These are phyloP conservation scores for Ganoderma leucocontextum DNA, from an alignment of 1,284 basidiomycete species.

Conservation along the genomic window DNA sequence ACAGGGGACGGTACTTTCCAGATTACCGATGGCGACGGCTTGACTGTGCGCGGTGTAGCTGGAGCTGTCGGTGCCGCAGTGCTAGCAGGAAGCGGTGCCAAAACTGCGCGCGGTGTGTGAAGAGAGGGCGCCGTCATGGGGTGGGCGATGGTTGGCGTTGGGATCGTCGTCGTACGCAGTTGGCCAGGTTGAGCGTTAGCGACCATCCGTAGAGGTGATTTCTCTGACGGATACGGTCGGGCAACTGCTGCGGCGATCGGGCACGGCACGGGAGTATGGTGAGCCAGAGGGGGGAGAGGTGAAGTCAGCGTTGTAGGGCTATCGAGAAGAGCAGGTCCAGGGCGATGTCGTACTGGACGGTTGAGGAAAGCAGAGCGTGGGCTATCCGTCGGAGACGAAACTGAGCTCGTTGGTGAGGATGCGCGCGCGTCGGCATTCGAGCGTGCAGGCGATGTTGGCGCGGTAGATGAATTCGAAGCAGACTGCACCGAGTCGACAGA, in stretches of 20 bases:
- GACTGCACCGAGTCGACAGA: constrained; percentile 5
- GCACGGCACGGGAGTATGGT: constrained; percentile 11
- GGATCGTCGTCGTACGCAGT: constrained; percentile 15
- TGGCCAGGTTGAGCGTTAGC: constrained; percentile 20
- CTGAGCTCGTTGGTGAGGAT: constrained; percentile 10
- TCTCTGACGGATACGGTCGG: constrained; percentile 31
- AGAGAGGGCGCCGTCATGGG: background rate
- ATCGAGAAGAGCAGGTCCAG: constrained; percentile 13
- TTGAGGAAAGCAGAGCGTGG: constrained; percentile 36
- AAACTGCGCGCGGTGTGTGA: background rate
- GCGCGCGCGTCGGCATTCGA: constrained; percentile 15
- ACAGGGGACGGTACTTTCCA: constrained; percentile 30
- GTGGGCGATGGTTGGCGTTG: constrained; percentile 8
- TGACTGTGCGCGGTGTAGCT: constrained; percentile 11
- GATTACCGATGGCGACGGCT: constrained; percentile 26
- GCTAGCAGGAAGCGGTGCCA: background rate
- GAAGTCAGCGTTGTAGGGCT: constrained; percentile 17
- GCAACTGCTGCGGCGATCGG: background rate
- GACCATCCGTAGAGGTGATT: constrained; percentile 24
- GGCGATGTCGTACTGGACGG: constrained; percentile 33
- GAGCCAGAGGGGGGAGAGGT: background rate
- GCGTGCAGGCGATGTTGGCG: constrained; percentile 22
- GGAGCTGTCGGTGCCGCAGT: constrained; percentile 3
- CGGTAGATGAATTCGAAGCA: background rate
- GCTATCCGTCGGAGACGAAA: constrained; percentile 20